Evolutionary conservation across 495 filamentous ascomycete species (phyloP).

Genomic region (Talaromyces ruber): DNA sequence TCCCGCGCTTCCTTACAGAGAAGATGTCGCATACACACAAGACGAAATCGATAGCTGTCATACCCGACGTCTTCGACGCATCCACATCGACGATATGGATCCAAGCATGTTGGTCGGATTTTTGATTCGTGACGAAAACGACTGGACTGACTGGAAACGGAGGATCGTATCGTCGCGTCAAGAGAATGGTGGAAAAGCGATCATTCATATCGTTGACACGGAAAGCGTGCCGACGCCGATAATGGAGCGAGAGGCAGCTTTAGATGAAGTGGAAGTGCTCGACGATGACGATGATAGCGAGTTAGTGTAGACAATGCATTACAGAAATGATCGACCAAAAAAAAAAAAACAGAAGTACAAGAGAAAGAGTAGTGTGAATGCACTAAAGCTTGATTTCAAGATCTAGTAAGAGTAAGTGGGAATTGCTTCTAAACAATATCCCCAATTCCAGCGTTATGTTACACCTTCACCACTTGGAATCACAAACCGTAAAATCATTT

Average conservation of each 20-base stretch:
- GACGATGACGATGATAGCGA: slow-evolving; percentile 51
- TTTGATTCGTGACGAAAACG: slow-evolving; percentile 69
- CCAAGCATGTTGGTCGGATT: slow-evolving; percentile 99
- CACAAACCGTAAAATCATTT: slow-evolving; percentile 61
- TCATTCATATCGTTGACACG: slow-evolving; percentile 62
- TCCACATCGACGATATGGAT: slow-evolving; percentile 90
- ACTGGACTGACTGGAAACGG: slow-evolving; percentile 76
- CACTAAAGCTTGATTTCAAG: slow-evolving; percentile 50
- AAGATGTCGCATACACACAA: slow-evolving; percentile 45
- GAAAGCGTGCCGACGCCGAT: slow-evolving; percentile 53
- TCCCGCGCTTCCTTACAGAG: slow-evolving; percentile 51
- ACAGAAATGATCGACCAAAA: background rate
- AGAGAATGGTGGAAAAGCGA: slow-evolving; percentile 59
- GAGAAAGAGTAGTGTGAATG: slow-evolving; percentile 30
- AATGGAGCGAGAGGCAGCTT: slow-evolving; percentile 56
- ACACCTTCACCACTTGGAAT: slow-evolving; percentile 62
- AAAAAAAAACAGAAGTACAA: slow-evolving; percentile 8
- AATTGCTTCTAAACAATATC: slow-evolving; percentile 21
- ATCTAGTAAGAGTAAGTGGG: slow-evolving; percentile 24
- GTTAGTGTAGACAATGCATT: slow-evolving; percentile 11
- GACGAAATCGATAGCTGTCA: slow-evolving; percentile 81
- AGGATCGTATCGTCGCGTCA: slow-evolving; percentile 47
- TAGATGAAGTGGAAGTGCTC: slow-evolving; percentile 85
- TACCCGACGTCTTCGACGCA: slow-evolving; percentile 69
- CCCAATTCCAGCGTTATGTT: slow-evolving; percentile 59